Percentiles rank a stretch among this genome's conserved stretches.
Evolutionary conservation across 306 rosid genomes (phyloP).

Genomic region (Corylus americana): DNA sequence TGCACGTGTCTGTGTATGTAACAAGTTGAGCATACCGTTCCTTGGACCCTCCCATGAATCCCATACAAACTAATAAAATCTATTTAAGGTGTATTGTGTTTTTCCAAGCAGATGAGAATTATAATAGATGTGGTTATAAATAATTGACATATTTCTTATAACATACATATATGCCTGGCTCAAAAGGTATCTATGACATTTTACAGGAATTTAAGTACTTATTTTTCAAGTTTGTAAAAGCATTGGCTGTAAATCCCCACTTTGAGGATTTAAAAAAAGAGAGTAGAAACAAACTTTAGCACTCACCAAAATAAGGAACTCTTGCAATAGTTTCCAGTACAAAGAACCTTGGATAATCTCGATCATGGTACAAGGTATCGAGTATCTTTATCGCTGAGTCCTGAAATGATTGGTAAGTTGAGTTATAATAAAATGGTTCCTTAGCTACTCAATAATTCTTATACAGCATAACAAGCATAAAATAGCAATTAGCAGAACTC

Average conservation of each 20-base stretch:
- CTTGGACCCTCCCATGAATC: background rate
- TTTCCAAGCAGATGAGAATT: background rate
- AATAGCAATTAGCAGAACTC: background rate
- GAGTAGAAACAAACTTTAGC: constrained; percentile 8
- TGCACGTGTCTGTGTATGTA: background rate
- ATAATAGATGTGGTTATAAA: background rate
- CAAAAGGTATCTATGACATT: background rate
- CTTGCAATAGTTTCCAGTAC: constrained; percentile 97
- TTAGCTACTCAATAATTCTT: background rate
- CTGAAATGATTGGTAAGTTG: constrained; percentile 48
- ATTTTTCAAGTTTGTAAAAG: background rate
- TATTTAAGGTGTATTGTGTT: background rate
- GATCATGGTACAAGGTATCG: constrained; percentile 70
- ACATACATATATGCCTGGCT: background rate
- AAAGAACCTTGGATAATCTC: constrained; percentile 87
- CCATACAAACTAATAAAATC: background rate
- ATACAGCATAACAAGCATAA: background rate
- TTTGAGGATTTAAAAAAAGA: background rate
- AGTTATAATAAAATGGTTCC: background rate
- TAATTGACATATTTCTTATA: background rate
- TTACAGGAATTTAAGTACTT: background rate
- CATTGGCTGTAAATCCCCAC: background rate
- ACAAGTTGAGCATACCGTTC: background rate
- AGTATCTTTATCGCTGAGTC: constrained; percentile 88
- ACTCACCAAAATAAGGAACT: constrained; percentile 95